phyloP scores from a whole-genome alignment of 768 basidiomycete species.

The Collybia sp. region DNA sequence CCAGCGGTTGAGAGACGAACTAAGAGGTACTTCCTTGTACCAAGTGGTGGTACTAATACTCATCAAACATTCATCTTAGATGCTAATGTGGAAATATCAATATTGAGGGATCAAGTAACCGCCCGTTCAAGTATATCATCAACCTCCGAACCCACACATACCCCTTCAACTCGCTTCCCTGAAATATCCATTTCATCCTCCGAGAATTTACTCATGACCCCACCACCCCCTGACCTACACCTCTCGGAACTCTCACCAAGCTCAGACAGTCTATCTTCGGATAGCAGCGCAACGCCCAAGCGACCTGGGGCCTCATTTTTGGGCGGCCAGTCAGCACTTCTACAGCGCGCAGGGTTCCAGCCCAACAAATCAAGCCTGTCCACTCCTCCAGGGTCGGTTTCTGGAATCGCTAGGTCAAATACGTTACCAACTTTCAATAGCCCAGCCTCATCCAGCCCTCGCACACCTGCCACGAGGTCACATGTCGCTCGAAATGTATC shows the following conservation, averaged over 20 bases:
- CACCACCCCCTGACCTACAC: conserved; percentile 57
- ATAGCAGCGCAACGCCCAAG: conserved; percentile 31
- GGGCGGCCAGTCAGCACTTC: conserved; percentile 40
- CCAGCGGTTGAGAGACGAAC: conserved; percentile 88
- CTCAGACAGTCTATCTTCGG: conserved; percentile 32
- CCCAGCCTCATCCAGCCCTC: conserved; percentile 37
- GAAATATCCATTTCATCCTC: conserved; percentile 31
- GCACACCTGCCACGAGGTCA: conserved; percentile 37
- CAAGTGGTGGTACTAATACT: neutral
- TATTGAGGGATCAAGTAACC: conserved; percentile 72
- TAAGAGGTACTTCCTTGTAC: conserved; percentile 62
- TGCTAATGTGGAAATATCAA: conserved; percentile 78
- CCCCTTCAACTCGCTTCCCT: conserved; percentile 24
- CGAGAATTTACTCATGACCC: conserved; percentile 55
- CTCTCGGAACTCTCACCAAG: conserved; percentile 50
- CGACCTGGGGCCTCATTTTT: conserved; percentile 25
- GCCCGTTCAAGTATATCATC: conserved; percentile 25
- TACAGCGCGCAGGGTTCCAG: conserved; percentile 49
- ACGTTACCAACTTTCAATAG: conserved; percentile 49
- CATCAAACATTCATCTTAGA: conserved; percentile 41
- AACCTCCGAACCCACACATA: conserved; percentile 24
- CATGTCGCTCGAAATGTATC: conserved; percentile 31
- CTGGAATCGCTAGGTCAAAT: conserved; percentile 49
- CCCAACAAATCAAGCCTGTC: conserved; percentile 37
- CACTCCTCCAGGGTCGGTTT: conserved; percentile 35